These are phyloP conservation scores for Trypanosomatidae sp. DNA, from an alignment of 208 protist genomes.

Conservation along the genomic window DNA sequence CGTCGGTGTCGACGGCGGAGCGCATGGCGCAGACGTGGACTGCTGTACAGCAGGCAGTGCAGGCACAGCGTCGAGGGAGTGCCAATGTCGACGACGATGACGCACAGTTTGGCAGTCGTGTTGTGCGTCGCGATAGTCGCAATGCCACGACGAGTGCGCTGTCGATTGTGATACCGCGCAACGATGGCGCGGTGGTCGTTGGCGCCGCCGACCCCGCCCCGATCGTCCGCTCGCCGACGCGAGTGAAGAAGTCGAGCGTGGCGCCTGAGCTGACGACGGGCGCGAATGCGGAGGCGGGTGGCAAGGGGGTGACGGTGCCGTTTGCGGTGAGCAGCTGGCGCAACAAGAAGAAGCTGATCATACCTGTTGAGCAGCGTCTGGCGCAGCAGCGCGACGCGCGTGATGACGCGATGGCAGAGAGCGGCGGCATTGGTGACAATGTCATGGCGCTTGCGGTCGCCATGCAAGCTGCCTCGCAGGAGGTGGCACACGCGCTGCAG, in stretches of 20 bases:
- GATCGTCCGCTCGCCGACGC: slow-evolving; percentile 67
- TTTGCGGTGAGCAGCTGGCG: slow-evolving; percentile 66
- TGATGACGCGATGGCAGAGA: slow-evolving; percentile 1
- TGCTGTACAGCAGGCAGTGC: too few species aligned
- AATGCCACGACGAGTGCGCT: too few species aligned
- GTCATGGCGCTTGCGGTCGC: slow-evolving; percentile 51
- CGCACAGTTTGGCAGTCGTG: too few species aligned
- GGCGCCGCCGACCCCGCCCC: too few species aligned
- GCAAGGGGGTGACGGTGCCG: slow-evolving; percentile 20
- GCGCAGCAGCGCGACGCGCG: slow-evolving; percentile 33
- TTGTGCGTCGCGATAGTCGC: too few species aligned
- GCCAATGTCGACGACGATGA: too few species aligned
- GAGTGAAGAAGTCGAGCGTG: slow-evolving; percentile 14
- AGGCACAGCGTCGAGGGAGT: too few species aligned
- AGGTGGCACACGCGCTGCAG: slow-evolving; percentile 34
- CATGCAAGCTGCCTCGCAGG: slow-evolving; percentile 37
- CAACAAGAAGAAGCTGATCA: slow-evolving; percentile 70
- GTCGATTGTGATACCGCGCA: too few species aligned
- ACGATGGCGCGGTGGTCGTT: too few species aligned
- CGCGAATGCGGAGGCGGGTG: neutral
- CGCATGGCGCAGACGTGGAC: too few species aligned
- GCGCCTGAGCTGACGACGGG: slow-evolving; percentile 1
- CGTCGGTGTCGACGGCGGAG: too few species aligned
- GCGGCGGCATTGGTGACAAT: slow-evolving; percentile 23
- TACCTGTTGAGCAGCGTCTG: slow-evolving; percentile 60